These are phyloP conservation scores for Metarhizium guizhouense DNA, from an alignment of 2,329 filamentous ascomycete species.

Conservation along the genomic window DNA sequence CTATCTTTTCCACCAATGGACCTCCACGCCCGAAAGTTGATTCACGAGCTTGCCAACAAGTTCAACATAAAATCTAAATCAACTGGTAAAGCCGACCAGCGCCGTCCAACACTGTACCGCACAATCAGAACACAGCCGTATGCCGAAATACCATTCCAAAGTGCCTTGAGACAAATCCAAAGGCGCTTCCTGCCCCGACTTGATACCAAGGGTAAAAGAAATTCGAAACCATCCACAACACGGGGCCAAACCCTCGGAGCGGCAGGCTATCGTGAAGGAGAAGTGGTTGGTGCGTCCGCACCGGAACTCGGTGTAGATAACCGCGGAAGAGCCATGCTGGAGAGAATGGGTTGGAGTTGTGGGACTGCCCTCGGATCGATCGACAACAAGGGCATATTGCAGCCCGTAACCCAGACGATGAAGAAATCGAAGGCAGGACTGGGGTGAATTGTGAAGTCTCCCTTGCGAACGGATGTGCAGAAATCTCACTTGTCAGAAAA, in stretches of 20 bases:
- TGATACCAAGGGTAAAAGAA: constrained; percentile 31
- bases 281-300: constrained; percentile 76
- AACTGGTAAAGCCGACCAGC: constrained; percentile 59
- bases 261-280: constrained; percentile 65
- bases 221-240: constrained; percentile 18
- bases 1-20: constrained; percentile 78
- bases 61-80: constrained; percentile 82
- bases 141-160: constrained; percentile 45
- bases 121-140: constrained; percentile 57
- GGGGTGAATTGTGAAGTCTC: constrained; percentile 34
- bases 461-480: too few relatives aligned
- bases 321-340: constrained; percentile 75
- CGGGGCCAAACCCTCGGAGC: constrained; percentile 12
- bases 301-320: constrained; percentile 78
- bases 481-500: background rate
- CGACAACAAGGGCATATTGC: constrained; percentile 81
- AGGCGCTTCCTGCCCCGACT: constrained; percentile 48
- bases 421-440: constrained; percentile 81
- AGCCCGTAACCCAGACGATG: constrained; percentile 78
- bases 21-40: constrained; percentile 62
- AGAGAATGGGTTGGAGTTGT: constrained; percentile 94
- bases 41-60: constrained; percentile 70
- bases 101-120: constrained; percentile 71
- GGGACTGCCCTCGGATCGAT: constrained; percentile 74
- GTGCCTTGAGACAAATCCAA: constrained; percentile 34